Evolutionary conservation across 2,329 filamentous ascomycete species (phyloP).

Genomic region (Aspergillus quadricinctus): DNA sequence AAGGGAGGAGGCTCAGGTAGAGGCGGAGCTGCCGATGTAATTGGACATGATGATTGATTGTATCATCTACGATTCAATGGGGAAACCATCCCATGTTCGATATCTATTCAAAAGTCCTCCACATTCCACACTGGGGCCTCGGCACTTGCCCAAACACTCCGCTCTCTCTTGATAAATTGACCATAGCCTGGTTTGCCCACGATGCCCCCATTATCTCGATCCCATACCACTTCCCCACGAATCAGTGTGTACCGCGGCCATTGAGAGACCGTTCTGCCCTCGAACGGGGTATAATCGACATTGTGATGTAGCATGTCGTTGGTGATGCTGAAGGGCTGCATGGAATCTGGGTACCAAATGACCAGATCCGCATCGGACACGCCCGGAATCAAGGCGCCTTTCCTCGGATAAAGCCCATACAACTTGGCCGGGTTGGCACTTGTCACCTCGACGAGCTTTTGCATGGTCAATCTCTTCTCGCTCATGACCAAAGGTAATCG

Average conservation of each 20-base stretch:
- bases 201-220: not conserved
- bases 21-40: no score
- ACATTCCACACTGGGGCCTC: no score
- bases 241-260: not conserved
- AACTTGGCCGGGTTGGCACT: conserved; percentile 42
- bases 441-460: conserved; percentile 43
- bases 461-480: conserved; percentile 32
- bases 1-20: no score
- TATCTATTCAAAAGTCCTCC: no score
- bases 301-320: not conserved
- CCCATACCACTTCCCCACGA: not conserved
- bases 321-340: not conserved
- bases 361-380: not conserved
- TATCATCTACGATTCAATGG: no score
- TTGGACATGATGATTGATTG: no score
- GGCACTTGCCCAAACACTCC: no score
- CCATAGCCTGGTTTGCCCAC: not conserved
- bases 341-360: not conserved
- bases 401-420: conserved; percentile 31
- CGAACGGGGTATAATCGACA: not conserved
- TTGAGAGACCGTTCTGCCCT: not conserved
- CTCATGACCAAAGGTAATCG: conserved; percentile 42
- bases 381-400: not conserved
- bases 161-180: not conserved
- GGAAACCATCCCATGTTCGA: no score